Percentiles rank a stretch among this genome's conserved stretches.
Evolutionary conservation across 1,284 basidiomycete species (phyloP).

Genomic region (Heterobasidion irregulare): DNA sequence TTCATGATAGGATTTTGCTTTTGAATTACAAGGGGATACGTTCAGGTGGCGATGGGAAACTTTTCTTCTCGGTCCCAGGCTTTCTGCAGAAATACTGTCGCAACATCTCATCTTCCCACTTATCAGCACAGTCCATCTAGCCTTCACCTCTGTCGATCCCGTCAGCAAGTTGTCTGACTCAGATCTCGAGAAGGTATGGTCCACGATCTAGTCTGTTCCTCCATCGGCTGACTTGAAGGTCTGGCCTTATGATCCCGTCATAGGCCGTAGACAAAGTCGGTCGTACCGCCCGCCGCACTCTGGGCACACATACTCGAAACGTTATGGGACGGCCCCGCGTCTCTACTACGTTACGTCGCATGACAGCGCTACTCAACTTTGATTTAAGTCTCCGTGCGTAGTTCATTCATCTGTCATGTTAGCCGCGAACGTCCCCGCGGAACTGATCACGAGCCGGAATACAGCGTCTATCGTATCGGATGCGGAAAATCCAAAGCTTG

Average conservation of each 20-base stretch:
- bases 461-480: conserved; percentile 22
- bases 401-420: neutral
- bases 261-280: conserved; percentile 64
- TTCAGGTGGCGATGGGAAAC: conserved; percentile 78
- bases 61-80: conserved; percentile 49
- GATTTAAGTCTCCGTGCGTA: conserved; percentile 47
- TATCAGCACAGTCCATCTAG: conserved; percentile 58
- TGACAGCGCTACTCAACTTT: conserved; percentile 64
- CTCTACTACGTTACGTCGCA: conserved; percentile 55
- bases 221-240: conserved; percentile 4
- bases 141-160: conserved; percentile 51
- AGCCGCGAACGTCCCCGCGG: neutral
- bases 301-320: conserved; percentile 66
- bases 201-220: neutral
- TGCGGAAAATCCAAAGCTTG: conserved; percentile 14
- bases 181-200: conserved; percentile 58
- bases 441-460: neutral
- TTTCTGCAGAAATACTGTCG: conserved; percentile 62
- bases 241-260: neutral
- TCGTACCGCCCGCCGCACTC: conserved; percentile 52
- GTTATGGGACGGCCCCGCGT: conserved; percentile 57
- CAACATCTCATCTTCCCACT: conserved; percentile 68
- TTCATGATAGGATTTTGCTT: conserved; percentile 48
- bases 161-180: conserved; percentile 42
- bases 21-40: conserved; percentile 44